Conservation (phyloP, 2,329 filamentous ascomycete genomes). For the Neofusicoccum sp. region DNA sequence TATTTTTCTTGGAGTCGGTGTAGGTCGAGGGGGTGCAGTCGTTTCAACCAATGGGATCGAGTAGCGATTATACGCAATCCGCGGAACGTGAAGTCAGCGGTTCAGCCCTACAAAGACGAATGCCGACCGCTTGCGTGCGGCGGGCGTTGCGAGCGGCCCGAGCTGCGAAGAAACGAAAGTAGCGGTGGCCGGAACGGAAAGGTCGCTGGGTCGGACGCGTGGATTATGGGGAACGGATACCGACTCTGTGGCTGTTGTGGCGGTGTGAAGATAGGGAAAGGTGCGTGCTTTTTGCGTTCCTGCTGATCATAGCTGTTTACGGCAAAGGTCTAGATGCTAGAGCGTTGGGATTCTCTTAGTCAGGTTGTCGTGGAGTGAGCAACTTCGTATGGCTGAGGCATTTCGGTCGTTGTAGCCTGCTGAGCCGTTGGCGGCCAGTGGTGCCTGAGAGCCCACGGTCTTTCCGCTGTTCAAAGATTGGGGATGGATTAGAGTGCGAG, state of each 20-base stretch:
- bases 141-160: background rate
- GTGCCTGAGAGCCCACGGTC: too few species aligned
- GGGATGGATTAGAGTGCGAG: too few species aligned
- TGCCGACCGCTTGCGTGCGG: background rate
- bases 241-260: background rate
- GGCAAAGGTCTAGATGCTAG: background rate
- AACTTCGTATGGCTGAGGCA: background rate
- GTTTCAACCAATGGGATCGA: too few species aligned
- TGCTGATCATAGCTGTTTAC: background rate
- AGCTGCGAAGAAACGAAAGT: background rate
- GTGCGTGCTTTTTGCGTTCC: background rate
- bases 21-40: too few species aligned
- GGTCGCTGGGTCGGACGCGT: background rate
- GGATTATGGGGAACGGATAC: background rate
- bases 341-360: background rate
- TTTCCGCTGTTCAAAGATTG: too few species aligned
- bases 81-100: background rate
- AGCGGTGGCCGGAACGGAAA: background rate
- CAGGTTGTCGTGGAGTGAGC: background rate
- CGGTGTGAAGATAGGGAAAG: background rate
- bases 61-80: too few species aligned
- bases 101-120: background rate
- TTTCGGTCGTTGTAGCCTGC: too few species aligned
- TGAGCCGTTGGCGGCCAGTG: too few species aligned
- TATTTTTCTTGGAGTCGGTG: too few species aligned